phyloP scores from a whole-genome alignment of 2,329 filamentous ascomycete genomes.

The Pseudocercospora fuligena region DNA sequence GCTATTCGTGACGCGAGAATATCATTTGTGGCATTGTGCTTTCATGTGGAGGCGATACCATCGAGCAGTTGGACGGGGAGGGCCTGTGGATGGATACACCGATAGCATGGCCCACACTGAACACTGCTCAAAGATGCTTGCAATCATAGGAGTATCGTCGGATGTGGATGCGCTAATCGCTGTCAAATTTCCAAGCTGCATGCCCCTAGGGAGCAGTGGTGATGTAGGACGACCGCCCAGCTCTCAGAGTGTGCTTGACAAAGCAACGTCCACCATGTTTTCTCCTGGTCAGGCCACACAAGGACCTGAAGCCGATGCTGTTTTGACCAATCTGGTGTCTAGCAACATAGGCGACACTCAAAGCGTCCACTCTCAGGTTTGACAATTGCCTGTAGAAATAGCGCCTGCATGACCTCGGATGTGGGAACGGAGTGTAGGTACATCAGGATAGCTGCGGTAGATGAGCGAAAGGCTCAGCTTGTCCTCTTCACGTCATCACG shows the following conservation, averaged over 20 bases:
- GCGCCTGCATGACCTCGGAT: too few species aligned
- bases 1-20: neutral
- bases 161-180: neutral
- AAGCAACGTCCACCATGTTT: too few species aligned
- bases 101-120: neutral
- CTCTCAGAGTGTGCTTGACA: neutral
- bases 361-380: too few species aligned
- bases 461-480: too few species aligned
- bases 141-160: neutral
- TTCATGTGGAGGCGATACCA: neutral
- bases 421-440: too few species aligned
- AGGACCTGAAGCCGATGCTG: too few species aligned
- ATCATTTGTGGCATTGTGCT: neutral
- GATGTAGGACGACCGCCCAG: neutral
- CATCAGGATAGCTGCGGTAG: too few species aligned
- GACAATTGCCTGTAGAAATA: too few species aligned
- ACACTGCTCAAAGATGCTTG: conserved; percentile 3
- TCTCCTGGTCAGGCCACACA: too few species aligned
- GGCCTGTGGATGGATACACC: neutral
- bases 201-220: neutral
- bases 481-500: too few species aligned
- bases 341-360: too few species aligned
- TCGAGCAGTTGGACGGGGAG: neutral
- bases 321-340: too few species aligned
- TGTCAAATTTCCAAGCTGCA: neutral